Conservation (phyloP, 2,329 filamentous ascomycete species). For the Fusarium mundagurra region DNA sequence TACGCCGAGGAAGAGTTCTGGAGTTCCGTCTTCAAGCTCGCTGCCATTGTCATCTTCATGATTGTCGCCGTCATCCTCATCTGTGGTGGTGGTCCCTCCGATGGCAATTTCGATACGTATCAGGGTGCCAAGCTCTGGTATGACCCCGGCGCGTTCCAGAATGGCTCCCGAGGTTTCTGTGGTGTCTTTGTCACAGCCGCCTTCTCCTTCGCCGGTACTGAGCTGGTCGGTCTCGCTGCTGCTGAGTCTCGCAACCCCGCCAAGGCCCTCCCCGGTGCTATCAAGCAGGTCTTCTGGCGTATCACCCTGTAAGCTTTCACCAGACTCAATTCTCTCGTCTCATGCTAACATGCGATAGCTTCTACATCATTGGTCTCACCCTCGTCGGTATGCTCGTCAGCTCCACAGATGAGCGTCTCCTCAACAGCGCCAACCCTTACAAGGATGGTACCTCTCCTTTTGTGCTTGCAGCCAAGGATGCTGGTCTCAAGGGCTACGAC, state of each 20-base stretch:
- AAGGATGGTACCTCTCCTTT: slow-evolving; percentile 58
- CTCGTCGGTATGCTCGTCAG: slow-evolving; percentile 59
- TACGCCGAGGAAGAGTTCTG: slow-evolving; percentile 67
- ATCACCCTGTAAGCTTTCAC: slow-evolving; percentile 52
- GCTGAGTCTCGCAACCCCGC: slow-evolving; percentile 74
- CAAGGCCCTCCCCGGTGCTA: slow-evolving; percentile 78
- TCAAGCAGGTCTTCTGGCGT: slow-evolving; percentile 76
- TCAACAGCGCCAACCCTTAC: slow-evolving; percentile 46
- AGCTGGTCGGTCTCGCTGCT: slow-evolving; percentile 75
- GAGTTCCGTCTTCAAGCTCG: slow-evolving; percentile 64
- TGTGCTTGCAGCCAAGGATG: slow-evolving; percentile 60
- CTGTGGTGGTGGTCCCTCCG: slow-evolving; percentile 64
- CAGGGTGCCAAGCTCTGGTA: slow-evolving; percentile 52
- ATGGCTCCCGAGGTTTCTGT: slow-evolving; percentile 76
- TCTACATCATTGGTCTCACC: slow-evolving; percentile 61
- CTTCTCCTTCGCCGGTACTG: slow-evolving; percentile 74
- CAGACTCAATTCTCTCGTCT: slow-evolving; percentile 4
- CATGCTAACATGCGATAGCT: slow-evolving; percentile 33
- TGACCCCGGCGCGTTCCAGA: slow-evolving; percentile 64
- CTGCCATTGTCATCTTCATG: slow-evolving; percentile 69
- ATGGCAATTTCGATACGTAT: slow-evolving; percentile 53
- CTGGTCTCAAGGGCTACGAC: slow-evolving; percentile 58
- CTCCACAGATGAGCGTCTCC: slow-evolving; percentile 55
- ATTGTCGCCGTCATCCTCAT: slow-evolving; percentile 67
- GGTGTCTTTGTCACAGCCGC: slow-evolving; percentile 75